Percentiles rank a stretch among this genome's conserved stretches.
Conservation (phyloP, 495 filamentous ascomycete species). For the Penicillium coprophilum region DNA sequence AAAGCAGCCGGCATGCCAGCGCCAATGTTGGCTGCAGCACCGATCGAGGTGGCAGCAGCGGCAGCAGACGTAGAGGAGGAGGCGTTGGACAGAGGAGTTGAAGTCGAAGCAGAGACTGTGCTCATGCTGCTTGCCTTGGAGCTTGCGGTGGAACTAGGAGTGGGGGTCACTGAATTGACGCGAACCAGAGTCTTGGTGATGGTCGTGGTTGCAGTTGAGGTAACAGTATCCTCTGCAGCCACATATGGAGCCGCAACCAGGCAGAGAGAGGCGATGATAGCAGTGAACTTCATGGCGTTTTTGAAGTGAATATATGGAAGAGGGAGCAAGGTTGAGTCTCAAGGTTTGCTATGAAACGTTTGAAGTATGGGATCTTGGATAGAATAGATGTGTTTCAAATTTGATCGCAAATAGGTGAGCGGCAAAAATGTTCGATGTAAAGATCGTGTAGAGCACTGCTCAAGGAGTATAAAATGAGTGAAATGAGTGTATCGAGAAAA, state of each 20-base stretch:
- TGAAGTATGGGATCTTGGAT: conserved; percentile 3
- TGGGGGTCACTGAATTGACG: conserved; percentile 32
- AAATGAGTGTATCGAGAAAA: conserved; percentile 22
- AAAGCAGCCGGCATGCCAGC: conserved; percentile 37
- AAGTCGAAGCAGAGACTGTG: conserved; percentile 19
- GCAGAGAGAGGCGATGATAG: conserved; percentile 39
- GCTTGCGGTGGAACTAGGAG: conserved; percentile 20
- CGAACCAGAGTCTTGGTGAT: conserved; percentile 38
- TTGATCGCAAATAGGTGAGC: conserved; percentile 31
- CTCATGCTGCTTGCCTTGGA: conserved; percentile 19
- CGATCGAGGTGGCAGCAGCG: conserved; percentile 24
- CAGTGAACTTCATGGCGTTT: conserved; percentile 42
- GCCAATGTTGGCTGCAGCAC: conserved; percentile 24
- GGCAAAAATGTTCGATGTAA: conserved; percentile 22
- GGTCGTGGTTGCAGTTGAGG: conserved; percentile 33
- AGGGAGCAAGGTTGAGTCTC: neutral
- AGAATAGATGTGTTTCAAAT: conserved; percentile 1
- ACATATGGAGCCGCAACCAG: conserved; percentile 34
- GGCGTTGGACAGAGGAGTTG: conserved; percentile 22
- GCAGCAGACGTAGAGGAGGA: conserved; percentile 25
- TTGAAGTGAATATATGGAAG: conserved; percentile 14
- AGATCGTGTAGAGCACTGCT: conserved; percentile 35
- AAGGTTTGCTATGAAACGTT: neutral
- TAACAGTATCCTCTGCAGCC: conserved; percentile 27
- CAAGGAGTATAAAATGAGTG: conserved; percentile 25